Evolutionary conservation across 495 filamentous ascomycete genomes (phyloP), one percentile per base, ranked within the genome.

Genomic region (Penicillium malachiteum): DNA sequence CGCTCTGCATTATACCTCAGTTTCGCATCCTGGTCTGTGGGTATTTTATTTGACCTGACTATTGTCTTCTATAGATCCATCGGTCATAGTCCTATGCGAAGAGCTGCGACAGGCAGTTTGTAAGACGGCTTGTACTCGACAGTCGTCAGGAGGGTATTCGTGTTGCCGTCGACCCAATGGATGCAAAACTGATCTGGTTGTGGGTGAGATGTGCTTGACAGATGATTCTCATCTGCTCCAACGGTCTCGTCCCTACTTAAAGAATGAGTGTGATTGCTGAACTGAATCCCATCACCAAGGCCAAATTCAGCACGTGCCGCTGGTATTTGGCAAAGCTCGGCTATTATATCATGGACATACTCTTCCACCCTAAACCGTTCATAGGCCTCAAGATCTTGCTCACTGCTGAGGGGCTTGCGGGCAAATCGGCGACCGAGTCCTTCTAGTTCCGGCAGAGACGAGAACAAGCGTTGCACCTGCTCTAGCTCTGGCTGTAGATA

Each of bases 61-160:
- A 71, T 42, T 0, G 62, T 45, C 11, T 62, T 41, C 54, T 41
- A 67, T 10, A 68, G 47, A 1, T 64, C 39, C 48, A 66, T 68
- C 5, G 42, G 56, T 16, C 60, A 55, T 46, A 73, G 59, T 3
- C 71, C 71, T 17, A 38, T 44, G 7, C 62, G 66, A 41, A 75
- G 48, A 43, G 56, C 53, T 34, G 54, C 63, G 6, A 65, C 47
- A 3, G 67, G 55, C 10, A 75, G 64, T 58, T 75, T 76, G 46
- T 73, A 65, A 21, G 65, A 62, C 13, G 69, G 65, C 46, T 76
- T 76, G 42, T 74, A 71, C 49, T 71, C 63, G 21, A 70, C 65
- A 0, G 63, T 60, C 5, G 55, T 59, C 21, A 67, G 58, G 10
- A 71, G 39, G 21, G 55, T 67, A 32, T 46, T 60, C 14, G 58